These are phyloP conservation scores for Pilaira anomala DNA, from an alignment of 192 early-diverging fungal species.

Conservation along the genomic window DNA sequence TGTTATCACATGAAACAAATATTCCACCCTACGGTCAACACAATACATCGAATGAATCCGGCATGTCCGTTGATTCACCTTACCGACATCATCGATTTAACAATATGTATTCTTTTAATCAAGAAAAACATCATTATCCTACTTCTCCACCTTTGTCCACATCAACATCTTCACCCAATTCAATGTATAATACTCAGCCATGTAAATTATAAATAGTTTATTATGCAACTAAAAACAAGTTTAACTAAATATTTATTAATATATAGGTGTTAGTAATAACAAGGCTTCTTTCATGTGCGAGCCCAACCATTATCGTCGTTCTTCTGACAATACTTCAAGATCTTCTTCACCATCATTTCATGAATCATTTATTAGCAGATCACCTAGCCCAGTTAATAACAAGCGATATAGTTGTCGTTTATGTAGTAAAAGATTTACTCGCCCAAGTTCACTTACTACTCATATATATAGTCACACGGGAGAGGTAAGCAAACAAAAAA, in stretches of 20 bases:
- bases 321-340: constrained; percentile 12
- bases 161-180: not conserved
- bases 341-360: constrained; percentile 7
- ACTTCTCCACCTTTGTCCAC: not conserved
- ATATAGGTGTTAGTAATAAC: constrained; percentile 2
- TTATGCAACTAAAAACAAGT: not conserved
- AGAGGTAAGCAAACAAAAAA: constrained; percentile 22
- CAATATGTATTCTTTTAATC: not conserved
- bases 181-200: not conserved
- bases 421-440: constrained; percentile 30
- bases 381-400: constrained; percentile 9
- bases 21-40: not conserved
- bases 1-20: too few species aligned
- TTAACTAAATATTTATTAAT: not conserved
- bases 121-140: not conserved
- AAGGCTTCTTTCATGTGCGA: constrained; percentile 1
- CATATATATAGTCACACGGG: constrained; percentile 36
- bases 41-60: not conserved
- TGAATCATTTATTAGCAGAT: constrained; percentile 3
- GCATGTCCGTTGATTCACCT: too few species aligned
- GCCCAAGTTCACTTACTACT: constrained; percentile 31
- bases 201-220: not conserved
- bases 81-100: not conserved
- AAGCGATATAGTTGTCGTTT: constrained; percentile 29
- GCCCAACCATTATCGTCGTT: not conserved